phyloP scores from a whole-genome alignment of 768 basidiomycete genomes.

The Strobilomyces echinocephalus region DNA sequence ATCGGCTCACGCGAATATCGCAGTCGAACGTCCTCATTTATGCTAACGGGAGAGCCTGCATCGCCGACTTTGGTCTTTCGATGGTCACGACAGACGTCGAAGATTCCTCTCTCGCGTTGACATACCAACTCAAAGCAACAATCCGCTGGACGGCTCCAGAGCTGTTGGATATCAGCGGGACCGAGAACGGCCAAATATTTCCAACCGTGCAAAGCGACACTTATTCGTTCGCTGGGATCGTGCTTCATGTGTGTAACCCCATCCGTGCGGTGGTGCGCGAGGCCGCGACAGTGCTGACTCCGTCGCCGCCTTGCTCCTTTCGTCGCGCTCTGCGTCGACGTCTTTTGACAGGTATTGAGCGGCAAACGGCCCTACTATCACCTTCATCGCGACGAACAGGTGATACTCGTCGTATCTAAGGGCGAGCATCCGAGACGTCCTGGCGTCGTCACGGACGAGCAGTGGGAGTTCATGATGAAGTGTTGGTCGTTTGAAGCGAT shows the following conservation, averaged over 20 bases:
- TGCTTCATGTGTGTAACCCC: slow-evolving; percentile 19
- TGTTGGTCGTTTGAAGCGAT: slow-evolving; percentile 27
- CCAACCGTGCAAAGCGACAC: slow-evolving; percentile 35
- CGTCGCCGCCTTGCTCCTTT: too few relatives aligned
- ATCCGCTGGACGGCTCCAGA: slow-evolving; percentile 47
- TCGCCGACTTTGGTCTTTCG: slow-evolving; percentile 47
- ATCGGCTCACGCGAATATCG: not conserved
- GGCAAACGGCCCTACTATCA: slow-evolving; percentile 23
- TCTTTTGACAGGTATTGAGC: slow-evolving; percentile 15
- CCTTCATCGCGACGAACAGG: slow-evolving; percentile 13
- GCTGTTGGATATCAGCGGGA: slow-evolving; percentile 23
- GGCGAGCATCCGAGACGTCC: slow-evolving; percentile 15
- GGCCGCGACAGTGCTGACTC: not conserved
- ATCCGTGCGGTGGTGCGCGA: not conserved
- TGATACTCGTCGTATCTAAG: slow-evolving; percentile 17
- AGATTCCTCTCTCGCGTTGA: slow-evolving; percentile 31
- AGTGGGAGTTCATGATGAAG: slow-evolving; percentile 21
- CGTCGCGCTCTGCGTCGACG: not conserved
- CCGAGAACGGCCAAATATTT: not conserved
- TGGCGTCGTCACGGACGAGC: slow-evolving; percentile 11
- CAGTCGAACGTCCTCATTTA: slow-evolving; percentile 46
- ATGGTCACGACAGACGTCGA: slow-evolving; percentile 34
- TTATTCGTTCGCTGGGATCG: slow-evolving; percentile 28
- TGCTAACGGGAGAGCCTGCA: slow-evolving; percentile 36
- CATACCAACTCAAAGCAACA: slow-evolving; percentile 32